Base-by-base conservation (phyloP, 768 basidiomycete species). In the Mrakia hoshinonis region DNA sequence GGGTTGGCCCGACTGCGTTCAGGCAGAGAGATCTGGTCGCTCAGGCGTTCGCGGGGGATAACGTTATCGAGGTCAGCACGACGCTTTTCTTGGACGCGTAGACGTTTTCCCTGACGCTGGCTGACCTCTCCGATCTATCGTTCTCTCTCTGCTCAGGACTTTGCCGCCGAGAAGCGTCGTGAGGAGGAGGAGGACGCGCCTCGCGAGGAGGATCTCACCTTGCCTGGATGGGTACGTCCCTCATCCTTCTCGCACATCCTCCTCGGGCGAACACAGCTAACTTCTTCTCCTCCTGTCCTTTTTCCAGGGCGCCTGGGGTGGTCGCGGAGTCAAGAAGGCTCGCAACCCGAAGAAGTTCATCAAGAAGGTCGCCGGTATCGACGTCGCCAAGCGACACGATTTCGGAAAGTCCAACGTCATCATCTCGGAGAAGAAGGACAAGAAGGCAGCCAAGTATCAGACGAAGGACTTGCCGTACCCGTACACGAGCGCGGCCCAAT, bases 21-120 rank as follows among this genome's bases (percentile, higher is more conserved):
- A 83, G 90, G 78, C 95, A 98, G 79, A 84, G 91, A 48, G 92
- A 98, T 74, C 83, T 98, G 15, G 93, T 99, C 15, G 90, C 93
- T 1, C 86, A 87, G 68, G 96, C 96, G 0, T 99, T 99, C 81
- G 95, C 94, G 1, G 94, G 92, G 2, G 96, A 99, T 79, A 91
- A 98, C 74, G 95, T 98, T 39, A 87, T 96, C 7, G 87, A 89
- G 80, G 92, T 92, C 76, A 43, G 87, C 77, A 36, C 9, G 38
- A 38, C 31, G n/a, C 6, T 22, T n/a, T 60, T 18, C 34, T 11
- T 36, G 36, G n/a, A 0, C 26, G 24, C 61, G 18, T 31, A n/a
- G n/a, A n/a, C 48, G 24, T 49, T 34, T 31, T 3, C n/a, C n/a
- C 29, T 36, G 36, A n/a, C 34, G n/a, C 4, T 12, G 11, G 34